Percentiles rank a stretch among this genome's conserved stretches.
These are phyloP conservation scores for Tolypocladium pustulatum DNA, from an alignment of 2,329 filamentous ascomycete genomes.

Conservation along the genomic window DNA sequence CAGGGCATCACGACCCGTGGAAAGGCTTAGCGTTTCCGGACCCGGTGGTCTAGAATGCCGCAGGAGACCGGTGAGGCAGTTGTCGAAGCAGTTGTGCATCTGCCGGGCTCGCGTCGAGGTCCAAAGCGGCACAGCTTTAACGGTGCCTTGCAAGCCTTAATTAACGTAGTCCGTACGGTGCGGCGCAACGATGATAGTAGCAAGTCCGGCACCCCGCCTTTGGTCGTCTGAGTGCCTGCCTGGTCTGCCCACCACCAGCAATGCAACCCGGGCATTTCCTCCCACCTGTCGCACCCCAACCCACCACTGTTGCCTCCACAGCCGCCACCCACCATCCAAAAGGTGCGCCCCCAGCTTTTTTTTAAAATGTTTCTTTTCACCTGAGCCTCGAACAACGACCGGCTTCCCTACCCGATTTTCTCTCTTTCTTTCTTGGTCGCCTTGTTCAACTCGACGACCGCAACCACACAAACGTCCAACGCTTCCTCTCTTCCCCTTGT, in stretches of 20 bases:
- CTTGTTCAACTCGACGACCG: not conserved
- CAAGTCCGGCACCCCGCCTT: not conserved
- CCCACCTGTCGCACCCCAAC: no score
- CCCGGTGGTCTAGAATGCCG: no score
- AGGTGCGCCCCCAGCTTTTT: not conserved
- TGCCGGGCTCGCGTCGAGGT: not conserved
- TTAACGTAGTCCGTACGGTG: not conserved
- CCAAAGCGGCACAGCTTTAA: no score
- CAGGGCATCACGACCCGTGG: no score
- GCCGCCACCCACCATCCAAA: slow-evolving; percentile 1
- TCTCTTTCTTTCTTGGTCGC: not conserved
- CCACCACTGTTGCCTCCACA: not conserved
- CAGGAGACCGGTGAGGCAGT: no score
- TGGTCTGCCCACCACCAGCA: not conserved
- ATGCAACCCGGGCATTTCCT: not conserved
- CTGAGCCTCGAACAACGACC: not conserved
- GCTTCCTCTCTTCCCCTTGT: not conserved
- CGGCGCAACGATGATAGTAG: no score
- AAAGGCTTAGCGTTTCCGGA: no score
- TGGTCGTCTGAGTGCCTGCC: not conserved
- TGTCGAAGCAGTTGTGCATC: not conserved
- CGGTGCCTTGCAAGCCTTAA: not conserved
- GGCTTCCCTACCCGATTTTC: not conserved
- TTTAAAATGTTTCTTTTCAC: not conserved
- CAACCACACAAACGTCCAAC: not conserved